These are phyloP conservation scores for Fusarium kyushuense DNA, from an alignment of 2,329 filamentous ascomycete species.

Conservation along the genomic window DNA sequence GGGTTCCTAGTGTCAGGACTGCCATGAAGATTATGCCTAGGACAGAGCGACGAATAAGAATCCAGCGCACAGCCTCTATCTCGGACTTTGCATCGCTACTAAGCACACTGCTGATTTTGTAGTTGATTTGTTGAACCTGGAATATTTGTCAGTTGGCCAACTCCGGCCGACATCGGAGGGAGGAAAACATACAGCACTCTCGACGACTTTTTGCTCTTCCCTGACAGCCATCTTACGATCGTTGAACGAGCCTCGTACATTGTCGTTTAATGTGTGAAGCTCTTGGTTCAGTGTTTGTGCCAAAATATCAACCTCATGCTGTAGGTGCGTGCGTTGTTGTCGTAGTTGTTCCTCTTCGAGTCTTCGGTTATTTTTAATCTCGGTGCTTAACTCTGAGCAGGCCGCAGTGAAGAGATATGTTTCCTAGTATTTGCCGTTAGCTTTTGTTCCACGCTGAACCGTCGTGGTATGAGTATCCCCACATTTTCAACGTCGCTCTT, in stretches of 20 bases:
- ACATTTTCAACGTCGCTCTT: conserved; percentile 93
- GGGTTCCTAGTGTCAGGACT: conserved; percentile 68
- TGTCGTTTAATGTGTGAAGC: conserved; percentile 83
- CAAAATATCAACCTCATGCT: conserved; percentile 95
- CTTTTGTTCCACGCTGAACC: neutral
- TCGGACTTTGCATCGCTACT: conserved; percentile 93
- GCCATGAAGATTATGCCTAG: conserved; percentile 76
- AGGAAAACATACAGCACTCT: conserved; percentile 73
- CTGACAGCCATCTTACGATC: conserved; percentile 93
- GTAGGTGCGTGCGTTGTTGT: conserved; percentile 84
- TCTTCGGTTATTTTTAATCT: conserved; percentile 82
- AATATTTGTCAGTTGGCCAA: conserved; percentile 21
- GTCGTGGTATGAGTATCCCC: conserved; percentile 21
- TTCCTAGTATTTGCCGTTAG: conserved; percentile 63
- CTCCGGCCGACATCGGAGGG: neutral
- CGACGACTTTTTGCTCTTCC: conserved; percentile 86
- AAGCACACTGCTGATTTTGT: conserved; percentile 91
- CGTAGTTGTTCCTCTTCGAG: conserved; percentile 84
- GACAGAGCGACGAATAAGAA: conserved; percentile 74
- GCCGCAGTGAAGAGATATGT: conserved; percentile 94
- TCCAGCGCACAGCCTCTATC: conserved; percentile 92
- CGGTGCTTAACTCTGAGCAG: conserved; percentile 89
- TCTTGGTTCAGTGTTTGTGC: conserved; percentile 89
- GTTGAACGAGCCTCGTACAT: conserved; percentile 95
- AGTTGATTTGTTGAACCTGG: conserved; percentile 92